Conservation (phyloP, 345 rosid species). For the Eutrema yunnanense region DNA sequence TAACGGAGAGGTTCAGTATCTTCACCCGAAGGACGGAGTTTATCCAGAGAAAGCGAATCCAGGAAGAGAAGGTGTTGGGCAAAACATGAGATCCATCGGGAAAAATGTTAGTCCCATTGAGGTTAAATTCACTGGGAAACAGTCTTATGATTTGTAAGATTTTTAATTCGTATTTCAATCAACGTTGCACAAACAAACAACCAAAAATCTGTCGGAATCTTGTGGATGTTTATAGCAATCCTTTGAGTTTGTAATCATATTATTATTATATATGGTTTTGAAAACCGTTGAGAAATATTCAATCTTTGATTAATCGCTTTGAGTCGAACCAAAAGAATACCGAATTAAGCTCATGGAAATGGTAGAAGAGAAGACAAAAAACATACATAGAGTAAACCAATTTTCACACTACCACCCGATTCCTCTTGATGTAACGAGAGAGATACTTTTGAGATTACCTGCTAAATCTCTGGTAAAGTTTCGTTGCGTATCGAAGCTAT, state of each 20-base stretch:
- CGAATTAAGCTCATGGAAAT: too few species aligned
- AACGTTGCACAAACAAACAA: too few species aligned
- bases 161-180: too few species aligned
- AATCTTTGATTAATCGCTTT: too few species aligned
- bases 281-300: too few species aligned
- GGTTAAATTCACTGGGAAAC: constrained; percentile 88
- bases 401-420: not conserved
- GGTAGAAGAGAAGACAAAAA: not conserved
- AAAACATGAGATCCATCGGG: constrained; percentile 69
- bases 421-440: not conserved
- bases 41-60: constrained; percentile 86
- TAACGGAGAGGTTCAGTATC: constrained; percentile 75
- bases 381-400: not conserved
- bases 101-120: constrained; percentile 72
- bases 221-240: too few species aligned
- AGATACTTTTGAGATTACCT: not conserved
- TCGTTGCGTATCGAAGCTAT: not conserved
- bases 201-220: too few species aligned
- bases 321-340: too few species aligned
- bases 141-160: constrained; percentile 47
- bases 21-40: constrained; percentile 85
- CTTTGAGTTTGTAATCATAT: too few species aligned
- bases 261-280: too few species aligned
- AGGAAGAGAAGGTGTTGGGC: constrained; percentile 74
- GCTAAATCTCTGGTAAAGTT: not conserved